Conservation (phyloP, 805 yeast genomes). For the Metschnikowia matae region DNA sequence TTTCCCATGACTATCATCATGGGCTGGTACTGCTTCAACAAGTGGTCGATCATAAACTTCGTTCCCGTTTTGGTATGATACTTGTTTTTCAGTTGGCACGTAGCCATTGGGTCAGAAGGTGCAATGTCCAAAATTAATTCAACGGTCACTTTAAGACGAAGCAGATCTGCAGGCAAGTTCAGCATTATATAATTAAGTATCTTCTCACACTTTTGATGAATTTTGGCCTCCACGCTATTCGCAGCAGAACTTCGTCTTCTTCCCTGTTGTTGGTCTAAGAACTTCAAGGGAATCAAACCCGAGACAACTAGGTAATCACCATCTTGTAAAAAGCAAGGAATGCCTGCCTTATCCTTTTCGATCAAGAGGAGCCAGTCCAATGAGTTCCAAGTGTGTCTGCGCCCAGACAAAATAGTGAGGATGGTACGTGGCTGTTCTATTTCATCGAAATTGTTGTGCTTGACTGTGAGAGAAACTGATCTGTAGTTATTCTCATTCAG, state of each 20-base stretch:
- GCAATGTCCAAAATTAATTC: conserved; percentile 32
- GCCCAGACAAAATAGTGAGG: conserved; percentile 36
- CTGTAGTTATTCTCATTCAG: conserved; percentile 42
- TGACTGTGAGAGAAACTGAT: conserved; percentile 39
- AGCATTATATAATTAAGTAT: conserved; percentile 20
- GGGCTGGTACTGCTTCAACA: conserved; percentile 41
- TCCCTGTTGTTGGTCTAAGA: conserved; percentile 12
- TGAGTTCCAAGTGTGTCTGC: conserved; percentile 43
- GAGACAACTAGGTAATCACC: conserved; percentile 40
- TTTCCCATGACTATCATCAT: conserved; percentile 36
- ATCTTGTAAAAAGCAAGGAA: conserved; percentile 26
- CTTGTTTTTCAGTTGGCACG: conserved; percentile 4
- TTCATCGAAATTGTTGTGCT: conserved; percentile 37
- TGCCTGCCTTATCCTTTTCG: conserved; percentile 3
- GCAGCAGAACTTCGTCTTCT: conserved; percentile 10
- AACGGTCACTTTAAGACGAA: conserved; percentile 36
- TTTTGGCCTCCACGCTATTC: conserved; percentile 12
- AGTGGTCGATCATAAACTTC: conserved; percentile 34
- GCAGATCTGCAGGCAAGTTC: conserved; percentile 14
- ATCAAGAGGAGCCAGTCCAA: conserved; percentile 35
- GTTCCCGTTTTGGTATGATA: conserved; percentile 19
- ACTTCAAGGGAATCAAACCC: conserved; percentile 29
- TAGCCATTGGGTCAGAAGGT: conserved; percentile 9
- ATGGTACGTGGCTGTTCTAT: conserved; percentile 24
- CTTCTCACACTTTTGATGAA: conserved; percentile 21